phyloP scores from a whole-genome alignment of 257 asterid species.

The Perilla frutescens region DNA sequence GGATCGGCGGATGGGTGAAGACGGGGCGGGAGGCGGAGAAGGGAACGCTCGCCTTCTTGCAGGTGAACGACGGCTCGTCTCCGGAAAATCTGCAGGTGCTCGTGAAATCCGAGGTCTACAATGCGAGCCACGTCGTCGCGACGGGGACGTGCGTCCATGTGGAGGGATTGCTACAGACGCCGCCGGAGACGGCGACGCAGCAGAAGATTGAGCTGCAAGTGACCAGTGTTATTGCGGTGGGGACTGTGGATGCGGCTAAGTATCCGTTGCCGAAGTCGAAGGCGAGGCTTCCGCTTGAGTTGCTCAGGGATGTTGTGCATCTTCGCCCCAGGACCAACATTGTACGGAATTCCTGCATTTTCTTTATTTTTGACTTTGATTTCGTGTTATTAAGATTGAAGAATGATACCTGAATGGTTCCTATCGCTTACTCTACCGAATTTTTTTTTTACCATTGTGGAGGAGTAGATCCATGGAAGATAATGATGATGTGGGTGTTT shows the following conservation, averaged over 20 bases:
- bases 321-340: constrained; percentile 90
- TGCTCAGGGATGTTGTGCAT: constrained; percentile 79
- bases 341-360: constrained; percentile 43
- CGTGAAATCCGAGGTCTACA: constrained; percentile 61
- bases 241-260: constrained; percentile 79
- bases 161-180: constrained; percentile 70
- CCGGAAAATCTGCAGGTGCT: constrained; percentile 83
- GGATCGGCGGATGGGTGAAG: constrained; percentile 94
- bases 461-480: not conserved
- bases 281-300: constrained; percentile 73
- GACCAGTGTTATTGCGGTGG: constrained; percentile 65
- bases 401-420: not conserved
- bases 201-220: constrained; percentile 83
- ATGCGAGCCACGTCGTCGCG: constrained; percentile 68
- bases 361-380: not conserved
- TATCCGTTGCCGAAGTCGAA: constrained; percentile 82
- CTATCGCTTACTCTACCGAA: not conserved
- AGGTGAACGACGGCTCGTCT: constrained; percentile 87
- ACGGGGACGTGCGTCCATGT: constrained; percentile 88
- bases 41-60: constrained; percentile 80
- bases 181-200: constrained; percentile 73
- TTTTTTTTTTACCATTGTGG: not conserved
- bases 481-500: not conserved
- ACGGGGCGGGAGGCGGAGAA: constrained; percentile 90
- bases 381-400: not conserved